Base-by-base conservation (phyloP, 2,329 filamentous ascomycete species). In the Ophiostoma himal-ulmi region DNA sequence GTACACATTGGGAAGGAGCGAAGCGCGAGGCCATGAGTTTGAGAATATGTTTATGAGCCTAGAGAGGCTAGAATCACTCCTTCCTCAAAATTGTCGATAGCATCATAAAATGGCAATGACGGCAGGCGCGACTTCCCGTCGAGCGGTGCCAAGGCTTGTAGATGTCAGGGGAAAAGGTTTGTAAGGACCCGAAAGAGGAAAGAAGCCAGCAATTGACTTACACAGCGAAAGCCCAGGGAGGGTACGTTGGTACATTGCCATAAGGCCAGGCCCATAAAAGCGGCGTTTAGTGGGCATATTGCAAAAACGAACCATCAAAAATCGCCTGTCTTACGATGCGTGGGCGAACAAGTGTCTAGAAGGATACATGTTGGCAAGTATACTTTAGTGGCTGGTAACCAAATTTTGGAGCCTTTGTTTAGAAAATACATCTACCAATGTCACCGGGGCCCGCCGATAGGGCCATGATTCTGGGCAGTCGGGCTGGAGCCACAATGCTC, bases 261-360 rank as follows among this genome's bases (percentile, higher is more conserved):
- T 44, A 69, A 69, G 64, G 54, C 68, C 68, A 70, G 70, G 37
- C 70, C 70, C 70, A 71, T 44, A 67, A 41, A 52, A 37, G 52
- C 30, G 64, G 17, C 54, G 68, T 36, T 54, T 36, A 54, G 68
- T 70, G 70, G 70, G 68, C 70, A 71, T 70, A 70, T 71, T 37
- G 54, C 70, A 71, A 71, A 71, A 71, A 57, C 70, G 70, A 71
- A 71, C 68, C 70, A 71, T 60, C 48, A 41, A 64, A 65, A 69
- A 68, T 70, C 70, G 48, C 64, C 68, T 37, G 70, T 71, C 70
- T 71, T 71, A 71, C 70, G 70, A 71, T 69, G 54, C 37, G 34
- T 7, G 52, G 68, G 30, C 68, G 52, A 34, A 36, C 68, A 64
- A 41, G 52, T 37, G 54, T 26, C 70, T 69, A 66, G 70, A 70